These are phyloP conservation scores for Penicillium sp. DNA, from an alignment of 2,329 filamentous ascomycete genomes.

Conservation along the genomic window DNA sequence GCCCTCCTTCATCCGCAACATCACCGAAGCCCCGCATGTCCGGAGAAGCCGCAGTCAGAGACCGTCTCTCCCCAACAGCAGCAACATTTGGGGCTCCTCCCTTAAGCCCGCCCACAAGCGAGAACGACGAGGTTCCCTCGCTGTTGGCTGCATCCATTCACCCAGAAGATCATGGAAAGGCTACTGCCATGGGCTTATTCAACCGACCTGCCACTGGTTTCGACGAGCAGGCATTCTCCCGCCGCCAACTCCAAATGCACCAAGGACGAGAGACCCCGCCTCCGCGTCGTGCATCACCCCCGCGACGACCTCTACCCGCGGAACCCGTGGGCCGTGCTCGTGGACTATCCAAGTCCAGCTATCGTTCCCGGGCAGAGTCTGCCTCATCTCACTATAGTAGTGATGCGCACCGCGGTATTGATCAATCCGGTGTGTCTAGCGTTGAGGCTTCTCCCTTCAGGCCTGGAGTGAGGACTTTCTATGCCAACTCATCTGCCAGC, in stretches of 20 bases:
- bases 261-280: constrained; percentile 67
- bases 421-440: constrained; percentile 28
- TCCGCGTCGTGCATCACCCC: constrained; percentile 32
- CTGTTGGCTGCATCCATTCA: constrained; percentile 66
- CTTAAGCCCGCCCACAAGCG: constrained; percentile 69
- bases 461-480: constrained; percentile 33
- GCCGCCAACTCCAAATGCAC: constrained; percentile 78
- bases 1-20: constrained; percentile 45
- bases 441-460: constrained; percentile 32
- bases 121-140: constrained; percentile 64
- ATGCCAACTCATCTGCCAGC: constrained; percentile 38
- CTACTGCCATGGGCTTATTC: constrained; percentile 70
- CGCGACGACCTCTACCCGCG: constrained; percentile 23
- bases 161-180: constrained; percentile 76
- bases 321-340: constrained; percentile 30
- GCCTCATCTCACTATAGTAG: constrained; percentile 40
- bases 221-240: constrained; percentile 80
- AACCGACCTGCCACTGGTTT: constrained; percentile 74
- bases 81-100: constrained; percentile 50
- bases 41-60: constrained; percentile 35
- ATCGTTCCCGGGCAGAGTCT: constrained; percentile 40
- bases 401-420: constrained; percentile 28
- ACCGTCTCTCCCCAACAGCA: constrained; percentile 32
- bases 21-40: constrained; percentile 39
- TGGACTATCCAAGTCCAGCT: constrained; percentile 40